Base-by-base conservation (phyloP, 495 filamentous ascomycete genomes). In the Daldinia bambusicola region DNA sequence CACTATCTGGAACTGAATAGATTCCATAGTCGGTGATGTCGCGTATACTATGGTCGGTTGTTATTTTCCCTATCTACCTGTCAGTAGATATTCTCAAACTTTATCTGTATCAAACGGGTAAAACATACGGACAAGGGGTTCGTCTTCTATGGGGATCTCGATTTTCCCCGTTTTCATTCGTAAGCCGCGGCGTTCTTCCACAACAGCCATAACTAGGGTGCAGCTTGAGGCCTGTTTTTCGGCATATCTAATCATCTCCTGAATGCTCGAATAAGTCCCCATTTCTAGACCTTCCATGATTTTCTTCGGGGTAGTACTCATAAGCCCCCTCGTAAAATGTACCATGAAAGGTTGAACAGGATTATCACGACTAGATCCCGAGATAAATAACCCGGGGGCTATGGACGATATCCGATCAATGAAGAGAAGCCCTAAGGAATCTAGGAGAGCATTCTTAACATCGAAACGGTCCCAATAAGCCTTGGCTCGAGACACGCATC, bases 351-450 rank as follows among this genome's bases (percentile, higher is more conserved):
- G 45, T 13, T 71, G 51, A 52, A 76, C 20, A 1, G 64, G 56
- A 9, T 78, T 78, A 4, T 60, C 40, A 6, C 34, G 50, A 32
- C 53, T 67, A 0, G 52, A 14, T 16, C 62, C 40, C 26, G 70
- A 18, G 18, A 66, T 57, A 60, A 85, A 82, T 50, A 81, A 63
- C 0, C 77, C 80, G 0, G 85, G 85, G n/a, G 84, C 79, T 6
- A 86, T 75, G 12, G 76, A 79, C n/a, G 84, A 85, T 61, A 88
- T 76, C 30, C 86, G 77, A 72, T 88, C 86, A 34, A 83, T 80
- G 32, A 83, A 81, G 1, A 81, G 61, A 0, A 84, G 78, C 6
- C 79, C 81, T 31, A 88, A 70, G 1, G 84, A 80, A 56, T 86
- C 85, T 7, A 82, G 77, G 31, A 86, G 82, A 0, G 81, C 81